phyloP scores from a whole-genome alignment of 345 rosid species.

The Salix purpurea region DNA sequence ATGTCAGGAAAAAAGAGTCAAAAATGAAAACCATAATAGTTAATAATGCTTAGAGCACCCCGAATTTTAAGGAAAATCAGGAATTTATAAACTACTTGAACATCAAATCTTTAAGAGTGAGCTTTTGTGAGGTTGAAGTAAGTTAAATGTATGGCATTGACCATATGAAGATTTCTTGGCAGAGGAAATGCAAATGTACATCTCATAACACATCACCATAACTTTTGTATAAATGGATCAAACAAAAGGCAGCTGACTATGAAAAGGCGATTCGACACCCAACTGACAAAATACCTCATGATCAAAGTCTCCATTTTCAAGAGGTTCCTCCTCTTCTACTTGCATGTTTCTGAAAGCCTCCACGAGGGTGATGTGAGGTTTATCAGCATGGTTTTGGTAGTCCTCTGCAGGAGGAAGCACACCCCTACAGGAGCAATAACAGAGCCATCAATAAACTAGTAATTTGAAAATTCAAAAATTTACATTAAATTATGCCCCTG shows the following conservation, averaged over 20 bases:
- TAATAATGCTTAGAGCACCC: not conserved
- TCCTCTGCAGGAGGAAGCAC: conserved; percentile 59
- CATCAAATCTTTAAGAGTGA: not conserved
- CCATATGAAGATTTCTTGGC: not conserved
- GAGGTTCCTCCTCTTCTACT: conserved; percentile 67
- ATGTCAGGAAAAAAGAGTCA: not conserved
- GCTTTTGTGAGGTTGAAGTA: not conserved
- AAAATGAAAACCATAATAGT: not conserved
- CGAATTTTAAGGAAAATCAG: not conserved
- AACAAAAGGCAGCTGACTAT: not conserved
- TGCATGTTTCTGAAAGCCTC: conserved; percentile 88
- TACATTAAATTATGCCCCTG: not conserved
- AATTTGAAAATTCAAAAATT: not conserved
- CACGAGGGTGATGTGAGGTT: conserved; percentile 62
- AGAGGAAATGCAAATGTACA: not conserved
- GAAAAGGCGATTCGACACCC: not conserved
- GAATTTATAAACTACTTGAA: not conserved
- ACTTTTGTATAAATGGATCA: not conserved
- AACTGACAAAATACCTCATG: conserved; percentile 52
- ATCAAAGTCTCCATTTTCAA: conserved; percentile 76
- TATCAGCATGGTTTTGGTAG: conserved; percentile 61
- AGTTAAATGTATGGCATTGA: not conserved
- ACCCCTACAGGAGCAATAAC: conserved; percentile 47
- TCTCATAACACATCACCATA: not conserved
- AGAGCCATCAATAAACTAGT: not conserved